A percentile compares a stretch with the other conserved stretches of the same genome.
phyloP scores from a whole-genome alignment of 2,329 filamentous ascomycete genomes.

The Alternaria metachromatica region DNA sequence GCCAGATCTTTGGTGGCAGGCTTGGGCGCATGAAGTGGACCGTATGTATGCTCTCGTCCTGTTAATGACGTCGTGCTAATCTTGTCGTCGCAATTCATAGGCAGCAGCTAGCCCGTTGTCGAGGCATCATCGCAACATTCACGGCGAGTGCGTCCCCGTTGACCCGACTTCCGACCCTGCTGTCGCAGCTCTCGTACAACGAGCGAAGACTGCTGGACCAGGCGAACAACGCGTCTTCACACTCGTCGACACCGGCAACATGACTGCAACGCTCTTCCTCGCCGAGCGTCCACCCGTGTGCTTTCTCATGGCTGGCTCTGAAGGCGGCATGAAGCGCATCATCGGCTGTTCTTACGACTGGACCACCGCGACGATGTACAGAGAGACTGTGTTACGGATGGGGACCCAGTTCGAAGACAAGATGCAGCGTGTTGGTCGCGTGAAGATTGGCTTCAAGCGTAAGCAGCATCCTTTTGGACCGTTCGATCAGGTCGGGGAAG shows the following conservation, averaged over 20 bases:
- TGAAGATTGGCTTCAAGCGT: constrained; percentile 41
- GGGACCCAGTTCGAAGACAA: constrained; percentile 47
- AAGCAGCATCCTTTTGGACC: constrained; percentile 44
- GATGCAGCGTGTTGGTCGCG: constrained; percentile 43
- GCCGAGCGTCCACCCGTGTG: constrained; percentile 51
- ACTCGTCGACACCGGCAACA: constrained; percentile 48
- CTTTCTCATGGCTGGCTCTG: constrained; percentile 53
- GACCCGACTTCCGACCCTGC: constrained; percentile 40
- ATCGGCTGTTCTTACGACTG: constrained; percentile 57
- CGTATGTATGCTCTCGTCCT: constrained; percentile 12
- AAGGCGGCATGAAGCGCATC: constrained; percentile 56
- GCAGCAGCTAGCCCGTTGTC: constrained; percentile 39
- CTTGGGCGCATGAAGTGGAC: constrained; percentile 48
- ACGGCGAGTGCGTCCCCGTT: constrained; percentile 40
- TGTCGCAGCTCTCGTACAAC: constrained; percentile 27
- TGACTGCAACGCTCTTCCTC: constrained; percentile 53
- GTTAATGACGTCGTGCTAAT: not conserved
- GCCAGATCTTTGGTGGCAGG: constrained; percentile 48
- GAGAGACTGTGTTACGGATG: constrained; percentile 55
- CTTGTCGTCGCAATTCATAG: not conserved
- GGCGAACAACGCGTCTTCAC: constrained; percentile 39
- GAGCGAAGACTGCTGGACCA: constrained; percentile 26
- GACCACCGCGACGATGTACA: constrained; percentile 50
- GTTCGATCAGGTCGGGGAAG: constrained; percentile 30
- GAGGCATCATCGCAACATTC: constrained; percentile 36